phyloP scores from a whole-genome alignment of 495 filamentous ascomycete genomes.

The Acidomyces sp. region DNA sequence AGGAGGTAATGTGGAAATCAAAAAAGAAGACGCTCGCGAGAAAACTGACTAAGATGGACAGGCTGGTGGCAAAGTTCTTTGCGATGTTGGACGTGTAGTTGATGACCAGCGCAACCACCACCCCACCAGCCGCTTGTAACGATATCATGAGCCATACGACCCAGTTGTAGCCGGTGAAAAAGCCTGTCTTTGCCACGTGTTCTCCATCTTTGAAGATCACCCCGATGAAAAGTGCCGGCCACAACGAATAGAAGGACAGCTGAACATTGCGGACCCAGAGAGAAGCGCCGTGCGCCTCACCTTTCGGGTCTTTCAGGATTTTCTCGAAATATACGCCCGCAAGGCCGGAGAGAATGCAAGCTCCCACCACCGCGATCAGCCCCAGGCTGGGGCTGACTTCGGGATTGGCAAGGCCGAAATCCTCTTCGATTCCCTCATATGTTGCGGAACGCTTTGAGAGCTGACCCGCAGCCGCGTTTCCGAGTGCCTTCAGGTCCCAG shows the following conservation, averaged over 20 bases:
- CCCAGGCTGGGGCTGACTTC: slow-evolving; percentile 64
- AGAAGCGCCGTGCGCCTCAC: slow-evolving; percentile 37
- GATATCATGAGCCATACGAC: slow-evolving; percentile 77
- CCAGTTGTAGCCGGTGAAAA: slow-evolving; percentile 88
- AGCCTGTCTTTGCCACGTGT: slow-evolving; percentile 66
- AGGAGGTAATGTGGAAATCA: slow-evolving; percentile 54
- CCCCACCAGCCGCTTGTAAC: slow-evolving; percentile 71
- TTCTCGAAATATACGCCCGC: slow-evolving; percentile 93
- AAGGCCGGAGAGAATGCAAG: slow-evolving; percentile 65
- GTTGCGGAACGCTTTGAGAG: slow-evolving; percentile 74
- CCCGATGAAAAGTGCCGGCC: slow-evolving; percentile 64
- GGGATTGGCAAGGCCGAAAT: slow-evolving; percentile 46
- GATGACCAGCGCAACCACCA: slow-evolving; percentile 71
- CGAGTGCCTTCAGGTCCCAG: slow-evolving; percentile 43
- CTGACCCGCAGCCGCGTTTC: slow-evolving; percentile 30
- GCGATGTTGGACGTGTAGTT: slow-evolving; percentile 79
- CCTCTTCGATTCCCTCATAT: slow-evolving; percentile 84
- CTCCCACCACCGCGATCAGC: slow-evolving; percentile 60
- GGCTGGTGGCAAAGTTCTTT: slow-evolving; percentile 83
- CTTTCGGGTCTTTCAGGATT: slow-evolving; percentile 69
- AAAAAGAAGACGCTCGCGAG: slow-evolving; percentile 77
- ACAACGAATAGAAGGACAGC: slow-evolving; percentile 80
- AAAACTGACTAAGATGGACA: slow-evolving; percentile 75
- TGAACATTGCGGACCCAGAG: slow-evolving; percentile 93
- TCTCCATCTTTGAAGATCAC: slow-evolving; percentile 77